Base-by-base conservation (phyloP, 495 filamentous ascomycete species). In the Podospora australis region DNA sequence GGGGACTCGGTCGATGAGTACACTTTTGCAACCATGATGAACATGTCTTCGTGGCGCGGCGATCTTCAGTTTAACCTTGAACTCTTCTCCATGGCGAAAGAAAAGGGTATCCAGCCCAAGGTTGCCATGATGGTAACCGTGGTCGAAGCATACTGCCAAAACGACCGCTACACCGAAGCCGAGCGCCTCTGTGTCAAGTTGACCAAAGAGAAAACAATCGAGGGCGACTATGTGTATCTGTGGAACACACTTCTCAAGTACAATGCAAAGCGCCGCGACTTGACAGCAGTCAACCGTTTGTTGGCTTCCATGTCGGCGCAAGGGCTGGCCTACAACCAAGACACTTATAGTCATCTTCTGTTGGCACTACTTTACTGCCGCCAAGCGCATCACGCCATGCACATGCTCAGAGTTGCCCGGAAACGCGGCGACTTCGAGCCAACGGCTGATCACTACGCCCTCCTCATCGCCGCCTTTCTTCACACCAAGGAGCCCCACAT, bases 231-330 rank as follows among this genome's bases (percentile, higher is more conserved):
- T 21, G 80, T 82, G 13, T 62, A 70, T 39, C 80, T 91, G 67
- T 96, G 87, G 86, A 96, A 96, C 58, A 69, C 75, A 16, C 66
- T 96, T 14, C 66, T 96, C 3, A 70, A 73, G 46, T 78, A 81
- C 23, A 73, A 88, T 58, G 87, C 85, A 14, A 69, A 78, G 46
- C 72, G 78, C 4, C 71, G 82, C 49, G 81, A 92, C 52, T 56
- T 90, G 35, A 66, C 68, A 4, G 68, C 71, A 30, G 72, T 86
- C 20, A 75, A 79, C 40, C 74, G 73, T 20, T 52, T 88, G 16
- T 78, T 85, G 48, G 69, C 69, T 29, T 63, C 67, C 41, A 94
- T 96, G 82, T 67, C 75, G 28, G 58, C 70, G 4, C 59, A 70
- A 3, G 60, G 67, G 0, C 59, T 95, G 21, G 65, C 67, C n/a